Evolutionary conservation across 208 protist species (phyloP), one percentile per base, ranked within the genome.

Genomic region (Trypanosoma caninum): DNA sequence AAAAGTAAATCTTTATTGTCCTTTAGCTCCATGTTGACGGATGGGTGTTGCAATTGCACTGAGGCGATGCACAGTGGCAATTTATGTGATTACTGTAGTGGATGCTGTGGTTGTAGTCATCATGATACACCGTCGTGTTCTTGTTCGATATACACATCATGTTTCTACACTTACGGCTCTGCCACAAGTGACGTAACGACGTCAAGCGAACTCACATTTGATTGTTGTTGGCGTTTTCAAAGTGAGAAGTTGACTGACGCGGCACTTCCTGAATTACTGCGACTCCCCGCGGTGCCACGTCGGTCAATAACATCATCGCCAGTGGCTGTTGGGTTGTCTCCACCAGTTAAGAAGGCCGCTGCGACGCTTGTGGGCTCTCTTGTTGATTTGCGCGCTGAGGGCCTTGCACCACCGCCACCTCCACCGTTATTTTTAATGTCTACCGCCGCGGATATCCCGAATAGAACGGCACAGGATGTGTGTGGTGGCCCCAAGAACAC

Each of bases 81-180:
- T 9, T 59, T 41, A 45, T 45, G 48, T 46, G 18, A 48, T 44
- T 31, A 41, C 14, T 45, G 67, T 27, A 51, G 50, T 30, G 51
- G 48, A 20, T 37, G 63, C 37, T 34, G 33, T 51, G 6, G 20
- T 46, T 31, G 4, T 45, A 16, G 48, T 7, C 34, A 31, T 35
- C 34, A 23, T 33, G 23, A 51, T 52, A n/a, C 41, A 11, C 18
- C 9, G 11, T 2, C 6, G 9, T 65, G 48, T n/a, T 50, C 47
- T 25, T 65, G 59, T 37, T 63, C 46, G 2, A 20, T 50, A 6
- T 51, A 54, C 16, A 23, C 58, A 18, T 63, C 58, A 6, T 54
- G 58, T 45, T 45, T 30, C 45, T 63, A 54, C 58, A 18, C 25
- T n/a, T n/a, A n/a, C n/a, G n/a, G n/a, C n/a, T 50, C 22, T 3